Evolutionary conservation across 1,284 basidiomycete genomes (phyloP), one percentile per base, ranked within the genome.

Genomic region (Melampsora larici-populina): DNA sequence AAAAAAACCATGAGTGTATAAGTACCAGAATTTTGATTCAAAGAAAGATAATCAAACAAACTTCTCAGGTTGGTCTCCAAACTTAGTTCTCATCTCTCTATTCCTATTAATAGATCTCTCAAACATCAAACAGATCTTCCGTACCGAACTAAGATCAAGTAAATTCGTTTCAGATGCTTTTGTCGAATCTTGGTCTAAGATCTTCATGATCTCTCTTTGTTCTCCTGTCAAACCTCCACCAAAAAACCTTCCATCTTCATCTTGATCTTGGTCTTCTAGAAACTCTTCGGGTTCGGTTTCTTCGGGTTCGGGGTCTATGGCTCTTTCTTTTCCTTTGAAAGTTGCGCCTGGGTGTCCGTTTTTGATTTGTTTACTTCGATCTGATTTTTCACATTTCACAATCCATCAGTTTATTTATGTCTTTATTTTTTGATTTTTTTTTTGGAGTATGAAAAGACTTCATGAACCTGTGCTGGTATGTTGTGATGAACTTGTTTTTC

Each of bases 101-200:
- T 99, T 99, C 85, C 93, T 96, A 82, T 91, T 90, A 40, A 92
- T 91, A 0, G 92, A 89, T 26, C 92, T 88, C 84, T 99, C 95
- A 80, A 99, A 92, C 60, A 89, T 88, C 46, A 92, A 85, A 17
- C 99, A 86, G 78, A 91, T 86, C 80, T 91, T 88, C 72, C 92
- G 89, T 17, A 96, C 87, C 31, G 88, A 87, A 2, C 89, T 88
- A 0, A 91, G 85, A 5, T 89, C 89, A 78, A 95, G 84, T 78
- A 88, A 88, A 79, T 90, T 89, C 40, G 86, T 29, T 9, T 46
- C 72, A 72, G 72, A 81, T 24, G 67, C 68, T 65, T 49, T 46
- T 8, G 43, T 29, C 6, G 29, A 17, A 24, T 70, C 67, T 33
- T 65, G 75, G 26, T 77, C 67, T 11, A 77, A 49, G 67, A 77